These are phyloP conservation scores for Talaromyces albobiverticillius DNA, from an alignment of 2,329 filamentous ascomycete genomes.

Conservation along the genomic window DNA sequence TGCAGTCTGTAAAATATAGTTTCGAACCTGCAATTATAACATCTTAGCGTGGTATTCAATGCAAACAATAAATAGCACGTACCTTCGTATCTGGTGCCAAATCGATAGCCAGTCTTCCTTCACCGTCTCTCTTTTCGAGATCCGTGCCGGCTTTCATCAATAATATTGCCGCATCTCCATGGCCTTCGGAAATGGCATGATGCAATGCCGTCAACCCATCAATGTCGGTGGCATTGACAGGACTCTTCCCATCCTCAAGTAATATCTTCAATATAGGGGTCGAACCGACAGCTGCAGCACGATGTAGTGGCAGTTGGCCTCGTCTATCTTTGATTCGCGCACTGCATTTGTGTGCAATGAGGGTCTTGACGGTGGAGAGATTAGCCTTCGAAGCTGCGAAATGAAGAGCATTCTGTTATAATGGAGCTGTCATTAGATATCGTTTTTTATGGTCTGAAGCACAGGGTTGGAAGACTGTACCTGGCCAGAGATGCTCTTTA, in stretches of 20 bases:
- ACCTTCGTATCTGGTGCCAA: constrained; percentile 84
- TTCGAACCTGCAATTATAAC: constrained; percentile 56
- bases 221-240: constrained; percentile 76
- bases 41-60: not conserved
- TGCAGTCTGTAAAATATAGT: constrained; percentile 72
- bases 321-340: constrained; percentile 78
- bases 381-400: constrained; percentile 90
- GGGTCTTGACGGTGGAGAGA: constrained; percentile 71
- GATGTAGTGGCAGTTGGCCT: constrained; percentile 86
- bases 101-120: constrained; percentile 71
- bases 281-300: constrained; percentile 85
- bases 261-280: constrained; percentile 82
- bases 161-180: constrained; percentile 76
- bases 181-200: constrained; percentile 61
- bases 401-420: constrained; percentile 75
- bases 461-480: constrained; percentile 20
- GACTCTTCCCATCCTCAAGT: constrained; percentile 69
- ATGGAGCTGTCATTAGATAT: not conserved
- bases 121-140: constrained; percentile 68
- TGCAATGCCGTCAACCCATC: constrained; percentile 87
- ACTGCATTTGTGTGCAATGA: constrained; percentile 74
- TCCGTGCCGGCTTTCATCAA: constrained; percentile 84
- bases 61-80: constrained; percentile 25
- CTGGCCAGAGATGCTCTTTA: constrained; percentile 43
- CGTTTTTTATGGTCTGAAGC: not conserved